Evolutionary conservation across 345 rosid species (phyloP), one percentile per base, ranked within the genome.

Genomic region (Salix koriyanagi): DNA sequence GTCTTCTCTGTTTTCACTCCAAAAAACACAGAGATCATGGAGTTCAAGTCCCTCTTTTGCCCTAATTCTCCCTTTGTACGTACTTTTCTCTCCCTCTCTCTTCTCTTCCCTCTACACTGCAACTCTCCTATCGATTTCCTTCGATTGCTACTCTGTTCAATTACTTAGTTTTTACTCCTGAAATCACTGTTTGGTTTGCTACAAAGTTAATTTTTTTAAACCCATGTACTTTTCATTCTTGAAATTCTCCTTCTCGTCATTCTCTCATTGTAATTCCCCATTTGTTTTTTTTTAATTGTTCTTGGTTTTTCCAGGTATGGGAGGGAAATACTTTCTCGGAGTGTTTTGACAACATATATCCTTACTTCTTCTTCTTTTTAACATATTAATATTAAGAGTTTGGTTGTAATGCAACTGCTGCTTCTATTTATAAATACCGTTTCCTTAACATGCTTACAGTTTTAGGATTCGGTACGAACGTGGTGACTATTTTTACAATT

Each of bases 401-500:
- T 26, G 16, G 30, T 46, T 61, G 5, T 13, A 26, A 23, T 67
- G 19, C 13, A 28, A 23, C 64, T 26, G 6, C 16, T 64, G 11
- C 13, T 14, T 64, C 15, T 65, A 26, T 54, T 26, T 68, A 16
- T 79, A 30, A 70, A n/a, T 69, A 78, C 30, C 54, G 75, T 74
- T 84, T 76, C 88, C 89, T 88, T 89, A 86, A 82, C 50, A 44
- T 80, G 82, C 30, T 60, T 80, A 93, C 94, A 58, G 89, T 89
- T 75, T 79, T 90, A 52, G 93, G 88, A 16, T 86, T 93, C 79
- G 91, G 91, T 77, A 83, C 79, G 70, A 89, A 91, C 86, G 74
- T 79, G 41, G 77, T 83, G 66, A 89, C 97, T 48, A n/a, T 93
- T 73, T 37, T 87, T 67, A 28, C 87, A 78, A 78, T 90, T 81